Base-by-base conservation (phyloP, 169 alveolate genomes). In the Plasmodium knowlesi region DNA sequence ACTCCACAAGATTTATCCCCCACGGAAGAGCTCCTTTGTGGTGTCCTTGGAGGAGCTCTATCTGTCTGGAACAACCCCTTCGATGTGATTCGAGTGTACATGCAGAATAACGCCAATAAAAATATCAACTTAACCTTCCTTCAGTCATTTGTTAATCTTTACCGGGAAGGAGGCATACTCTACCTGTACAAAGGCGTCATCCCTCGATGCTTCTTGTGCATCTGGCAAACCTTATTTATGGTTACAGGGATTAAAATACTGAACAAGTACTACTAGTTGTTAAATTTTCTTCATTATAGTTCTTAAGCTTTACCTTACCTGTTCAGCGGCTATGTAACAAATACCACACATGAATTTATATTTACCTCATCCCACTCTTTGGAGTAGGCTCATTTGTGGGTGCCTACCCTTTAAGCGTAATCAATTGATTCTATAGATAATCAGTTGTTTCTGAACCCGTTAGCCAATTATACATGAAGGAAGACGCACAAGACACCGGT, bases 11-110 rank as follows among this genome's bases (percentile, higher is more conserved):
- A 92, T 10, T 83, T 83, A 53, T 50, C 34, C 5, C 30, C 86
- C 46, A 14, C 79, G 16, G 92, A 93, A 70, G 96, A 93, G 78
- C 73, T 93, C 32, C 34, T 72, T 25, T 83, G 96, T 82, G 96
- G 97, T 80, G 57, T 94, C 43, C 32, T 94, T 92, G 98, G 98
- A 14, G 98, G 98, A 5, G 83, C 97, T 0, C 76, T 96, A 8
- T 78, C 97, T 2, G 94, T 96, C 6, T 96, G 98, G 98, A 96
- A 96, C 82, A 97, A 96, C 61, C 98, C 98, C 0, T 95, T 96
- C 82, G 98, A 96, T 34, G 97, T 96, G 2, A 92, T 96, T 16
- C 85, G 98, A n/a, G 96, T 96, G 25, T 89, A 96, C 41, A 96
- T 96, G 97, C 97, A 96, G 53, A 93, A 89, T 16, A 95, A 92